A percentile compares a stretch with the other conserved stretches of the same genome.
These are phyloP conservation scores for Mycosphaerella arachidis DNA, from an alignment of 2,329 filamentous ascomycete species.

Conservation along the genomic window DNA sequence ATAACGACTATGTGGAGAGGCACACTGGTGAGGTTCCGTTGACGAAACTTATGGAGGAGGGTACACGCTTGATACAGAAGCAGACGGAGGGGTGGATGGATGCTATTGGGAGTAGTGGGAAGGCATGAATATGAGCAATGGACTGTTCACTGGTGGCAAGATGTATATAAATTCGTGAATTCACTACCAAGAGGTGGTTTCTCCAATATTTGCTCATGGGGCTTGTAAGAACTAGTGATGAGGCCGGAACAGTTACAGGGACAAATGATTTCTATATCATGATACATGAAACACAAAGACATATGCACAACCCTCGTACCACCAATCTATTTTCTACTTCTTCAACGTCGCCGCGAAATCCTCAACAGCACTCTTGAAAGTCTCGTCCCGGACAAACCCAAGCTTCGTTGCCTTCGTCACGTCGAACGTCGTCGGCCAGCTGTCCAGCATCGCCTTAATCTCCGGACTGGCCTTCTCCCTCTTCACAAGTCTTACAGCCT, in stretches of 20 bases:
- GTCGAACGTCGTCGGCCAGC: conserved; percentile 55
- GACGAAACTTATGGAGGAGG: conserved; percentile 52
- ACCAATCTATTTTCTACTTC: conserved; percentile 11
- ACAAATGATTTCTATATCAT: too few relatives aligned
- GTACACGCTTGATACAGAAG: conserved; percentile 52
- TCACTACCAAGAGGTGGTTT: too few relatives aligned
- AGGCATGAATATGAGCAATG: conserved; percentile 7
- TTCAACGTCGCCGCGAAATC: conserved; percentile 38
- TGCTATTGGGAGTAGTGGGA: conserved; percentile 21
- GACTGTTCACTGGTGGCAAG: too few relatives aligned
- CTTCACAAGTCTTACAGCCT: conserved; percentile 47
- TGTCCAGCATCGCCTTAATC: conserved; percentile 51
- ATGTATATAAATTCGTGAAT: too few relatives aligned
- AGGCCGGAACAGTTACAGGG: too few relatives aligned
- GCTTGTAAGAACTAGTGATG: too few relatives aligned
- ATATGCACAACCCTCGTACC: not conserved
- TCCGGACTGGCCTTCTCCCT: conserved; percentile 49
- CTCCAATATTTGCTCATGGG: too few relatives aligned
- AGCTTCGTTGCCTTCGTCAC: conserved; percentile 52
- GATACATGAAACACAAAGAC: not conserved
- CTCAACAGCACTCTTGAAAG: conserved; percentile 44
- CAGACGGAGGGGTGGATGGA: conserved; percentile 56
- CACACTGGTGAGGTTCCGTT: conserved; percentile 50
- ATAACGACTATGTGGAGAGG: conserved; percentile 43
- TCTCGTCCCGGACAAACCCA: conserved; percentile 48